Conservation (phyloP, 306 rosid genomes). For the Abrus pulchellus region DNA sequence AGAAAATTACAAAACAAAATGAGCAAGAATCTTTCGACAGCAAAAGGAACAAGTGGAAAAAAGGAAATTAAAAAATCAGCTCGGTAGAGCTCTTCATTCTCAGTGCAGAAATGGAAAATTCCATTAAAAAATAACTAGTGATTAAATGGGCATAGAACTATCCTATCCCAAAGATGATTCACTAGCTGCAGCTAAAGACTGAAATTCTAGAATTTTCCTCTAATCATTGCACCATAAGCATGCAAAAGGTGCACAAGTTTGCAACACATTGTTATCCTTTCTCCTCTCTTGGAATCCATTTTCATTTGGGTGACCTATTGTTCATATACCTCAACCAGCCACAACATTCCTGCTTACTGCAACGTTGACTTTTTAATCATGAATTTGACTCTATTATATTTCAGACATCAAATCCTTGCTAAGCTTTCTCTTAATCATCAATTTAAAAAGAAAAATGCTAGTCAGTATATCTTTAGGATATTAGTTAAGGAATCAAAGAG, state of each 20-base stretch:
- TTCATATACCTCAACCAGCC: conserved; percentile 14
- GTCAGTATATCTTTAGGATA: too few species aligned
- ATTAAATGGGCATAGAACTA: not conserved
- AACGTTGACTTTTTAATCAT: conserved; percentile 18
- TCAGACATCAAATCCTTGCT: conserved; percentile 19
- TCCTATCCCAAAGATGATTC: conserved; percentile 12
- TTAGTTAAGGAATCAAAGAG: too few species aligned
- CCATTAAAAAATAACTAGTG: not conserved
- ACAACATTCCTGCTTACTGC: not conserved
- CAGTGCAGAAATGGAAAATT: not conserved
- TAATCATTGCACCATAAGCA: not conserved
- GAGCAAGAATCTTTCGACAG: not conserved
- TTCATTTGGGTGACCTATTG: conserved; percentile 8
- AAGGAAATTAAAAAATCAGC: not conserved
- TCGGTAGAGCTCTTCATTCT: conserved; percentile 19
- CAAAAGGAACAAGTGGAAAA: not conserved
- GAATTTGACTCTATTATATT: not conserved
- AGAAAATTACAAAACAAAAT: not conserved
- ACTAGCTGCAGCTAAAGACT: not conserved
- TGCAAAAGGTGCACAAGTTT: not conserved
- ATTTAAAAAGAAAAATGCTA: not conserved
- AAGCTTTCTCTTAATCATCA: conserved; percentile 9
- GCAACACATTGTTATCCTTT: conserved; percentile 1
- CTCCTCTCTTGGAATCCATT: not conserved
- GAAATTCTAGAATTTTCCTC: not conserved